Evolutionary conservation across 164 flowering plant genomes (phyloP).

Genomic region (Saururus chinensis): DNA sequence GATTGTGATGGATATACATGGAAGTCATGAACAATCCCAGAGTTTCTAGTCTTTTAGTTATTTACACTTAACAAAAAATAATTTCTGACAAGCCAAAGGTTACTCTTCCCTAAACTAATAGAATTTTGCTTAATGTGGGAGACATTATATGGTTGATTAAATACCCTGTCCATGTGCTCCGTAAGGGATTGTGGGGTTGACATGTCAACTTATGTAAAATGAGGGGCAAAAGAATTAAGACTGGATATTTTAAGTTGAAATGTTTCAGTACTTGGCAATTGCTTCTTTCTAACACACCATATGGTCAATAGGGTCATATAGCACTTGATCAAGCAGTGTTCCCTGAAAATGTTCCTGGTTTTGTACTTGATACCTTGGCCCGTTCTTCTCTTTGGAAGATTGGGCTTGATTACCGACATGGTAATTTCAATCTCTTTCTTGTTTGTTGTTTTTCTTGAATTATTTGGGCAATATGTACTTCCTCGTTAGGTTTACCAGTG

Average conservation of each 20-base stretch:
- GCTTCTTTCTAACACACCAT: neutral
- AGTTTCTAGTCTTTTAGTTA: no score
- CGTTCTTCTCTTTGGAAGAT: constrained; percentile 88
- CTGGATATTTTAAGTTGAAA: neutral
- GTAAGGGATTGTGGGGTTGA: no score
- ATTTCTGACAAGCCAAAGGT: no score
- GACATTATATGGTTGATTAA: no score
- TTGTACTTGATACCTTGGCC: constrained; percentile 92
- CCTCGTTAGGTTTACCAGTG: neutral
- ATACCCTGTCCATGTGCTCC: no score
- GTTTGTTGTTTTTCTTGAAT: neutral
- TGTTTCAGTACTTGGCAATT: neutral
- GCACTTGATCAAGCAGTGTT: constrained; percentile 93
- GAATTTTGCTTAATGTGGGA: no score
- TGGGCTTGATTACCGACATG: constrained; percentile 97
- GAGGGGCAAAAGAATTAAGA: no score
- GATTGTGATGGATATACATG: neutral
- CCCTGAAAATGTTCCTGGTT: constrained; percentile 93
- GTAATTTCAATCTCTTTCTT: constrained; percentile 26
- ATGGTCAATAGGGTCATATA: constrained; percentile 78
- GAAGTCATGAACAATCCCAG: neutral
- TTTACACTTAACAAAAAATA: no score
- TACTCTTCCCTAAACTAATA: no score
- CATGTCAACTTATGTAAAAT: no score
- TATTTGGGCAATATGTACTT: neutral